Base-by-base conservation (phyloP, 2,329 filamentous ascomycete genomes). In the Colletotrichum karsti region DNA sequence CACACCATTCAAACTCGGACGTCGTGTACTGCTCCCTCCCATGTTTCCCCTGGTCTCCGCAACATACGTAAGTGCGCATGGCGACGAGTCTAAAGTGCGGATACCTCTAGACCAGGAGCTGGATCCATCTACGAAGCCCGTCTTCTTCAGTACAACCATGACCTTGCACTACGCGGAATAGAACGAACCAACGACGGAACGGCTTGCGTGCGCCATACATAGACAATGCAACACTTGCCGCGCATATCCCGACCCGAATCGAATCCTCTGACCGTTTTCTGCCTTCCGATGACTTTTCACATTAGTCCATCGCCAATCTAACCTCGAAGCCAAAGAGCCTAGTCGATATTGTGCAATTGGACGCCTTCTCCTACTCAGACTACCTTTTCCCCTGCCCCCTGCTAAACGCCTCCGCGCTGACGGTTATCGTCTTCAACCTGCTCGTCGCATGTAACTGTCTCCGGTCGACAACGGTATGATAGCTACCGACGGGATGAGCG, bases 81-180 rank as follows among this genome's bases (percentile, higher is more conserved):
- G 39, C 44, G 13, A 53, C 13, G 46, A 67, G 64, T 64, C 46
- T 64, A 64, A 64, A 64, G 64, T 59, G 53, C 64, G 60, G 60
- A 64, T 64, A 63, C 64, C 60, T 41, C 35, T 22, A 44, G 20
- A 24, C 53, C 37, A 56, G 51, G 59, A 51, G 37, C 18, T 13
- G 39, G 64, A 41, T 59, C 64, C 64, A 64, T 54, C 44, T 13
- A 28, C 12, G 33, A 48, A n/a, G n/a, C n/a, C n/a, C n/a, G 56
- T 13, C 37, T n/a, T 51, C 35, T 41, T 59, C 12, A 30, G 26
- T 33, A 39, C 44, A 26, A 44, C 55, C 55, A 59, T 59, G 30
- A 26, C 35, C 37, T 10, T 59, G 26, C 60, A 46, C 39, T n/a
- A 10, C 39, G 58, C 35, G 48, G 46, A 44, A 61, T 24, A 42